These are phyloP conservation scores for Oryza brachyantha DNA, from an alignment of 176 grass and related monocot genomes.

Conservation along the genomic window DNA sequence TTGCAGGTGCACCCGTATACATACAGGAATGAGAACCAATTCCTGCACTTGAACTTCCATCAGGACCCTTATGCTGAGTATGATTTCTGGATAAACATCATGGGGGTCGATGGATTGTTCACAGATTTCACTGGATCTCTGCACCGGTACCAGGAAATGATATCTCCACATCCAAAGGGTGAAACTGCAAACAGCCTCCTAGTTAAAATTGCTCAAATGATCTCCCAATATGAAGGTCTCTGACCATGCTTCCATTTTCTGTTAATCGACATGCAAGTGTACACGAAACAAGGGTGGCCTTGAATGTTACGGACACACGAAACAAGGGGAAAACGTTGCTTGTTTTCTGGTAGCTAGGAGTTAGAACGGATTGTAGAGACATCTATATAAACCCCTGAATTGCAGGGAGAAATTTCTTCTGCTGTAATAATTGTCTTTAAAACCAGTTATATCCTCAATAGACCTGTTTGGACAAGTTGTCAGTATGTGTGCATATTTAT, in stretches of 20 bases:
- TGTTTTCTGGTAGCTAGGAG: not conserved
- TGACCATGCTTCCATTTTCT: conserved; percentile 24
- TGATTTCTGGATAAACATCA: conserved; percentile 73
- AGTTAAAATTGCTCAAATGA: conserved; percentile 66
- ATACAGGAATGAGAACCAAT: conserved; percentile 88
- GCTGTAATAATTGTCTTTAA: not conserved
- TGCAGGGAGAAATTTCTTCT: not conserved
- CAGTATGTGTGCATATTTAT: not conserved
- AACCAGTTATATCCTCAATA: not conserved
- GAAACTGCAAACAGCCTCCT: conserved; percentile 55
- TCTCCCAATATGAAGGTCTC: conserved; percentile 48
- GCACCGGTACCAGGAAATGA: conserved; percentile 67
- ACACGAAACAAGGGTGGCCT: not conserved
- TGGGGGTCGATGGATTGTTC: conserved; percentile 87
- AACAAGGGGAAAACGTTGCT: not conserved
- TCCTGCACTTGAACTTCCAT: conserved; percentile 85
- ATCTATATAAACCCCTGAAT: conserved; percentile 23
- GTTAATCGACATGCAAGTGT: not conserved
- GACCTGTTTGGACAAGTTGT: not conserved
- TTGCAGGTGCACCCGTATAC: conserved; percentile 91
- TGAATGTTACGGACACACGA: not conserved
- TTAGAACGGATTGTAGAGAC: not conserved
- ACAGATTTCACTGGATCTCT: conserved; percentile 89
- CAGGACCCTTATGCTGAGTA: conserved; percentile 82
- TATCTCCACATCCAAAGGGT: conserved; percentile 36